Percentiles rank a stretch among this genome's conserved stretches.
Evolutionary conservation across 768 basidiomycete species (phyloP).

Genomic region (Amanita thiersii): DNA sequence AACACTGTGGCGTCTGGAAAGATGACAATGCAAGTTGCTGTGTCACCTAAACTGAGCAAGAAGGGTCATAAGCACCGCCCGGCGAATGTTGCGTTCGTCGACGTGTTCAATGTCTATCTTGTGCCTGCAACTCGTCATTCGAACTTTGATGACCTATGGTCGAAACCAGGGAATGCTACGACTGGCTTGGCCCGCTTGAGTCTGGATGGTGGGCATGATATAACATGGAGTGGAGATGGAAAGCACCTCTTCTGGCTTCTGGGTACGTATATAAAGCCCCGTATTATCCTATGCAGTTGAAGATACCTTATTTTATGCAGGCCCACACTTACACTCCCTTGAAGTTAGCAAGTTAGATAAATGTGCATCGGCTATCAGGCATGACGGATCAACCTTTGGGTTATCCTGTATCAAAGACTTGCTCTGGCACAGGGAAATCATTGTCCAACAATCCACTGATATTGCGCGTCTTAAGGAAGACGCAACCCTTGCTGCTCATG

Average conservation of each 20-base stretch:
- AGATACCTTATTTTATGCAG: slow-evolving; percentile 21
- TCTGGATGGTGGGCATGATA: slow-evolving; percentile 66
- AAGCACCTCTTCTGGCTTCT: slow-evolving; percentile 67
- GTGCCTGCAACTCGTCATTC: slow-evolving; percentile 35
- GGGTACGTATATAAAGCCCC: slow-evolving; percentile 29
- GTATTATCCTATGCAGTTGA: neutral
- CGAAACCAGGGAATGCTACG: slow-evolving; percentile 62
- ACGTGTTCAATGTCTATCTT: slow-evolving; percentile 61
- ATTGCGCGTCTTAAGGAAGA: slow-evolving; percentile 50
- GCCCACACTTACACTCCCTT: slow-evolving; percentile 56
- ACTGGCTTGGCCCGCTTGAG: slow-evolving; percentile 54
- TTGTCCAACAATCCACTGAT: slow-evolving; percentile 55
- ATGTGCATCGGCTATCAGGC: slow-evolving; percentile 40
- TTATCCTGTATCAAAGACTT: slow-evolving; percentile 51
- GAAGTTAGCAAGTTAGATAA: slow-evolving; percentile 42
- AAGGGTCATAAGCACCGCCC: slow-evolving; percentile 14
- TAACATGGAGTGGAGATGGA: slow-evolving; percentile 58
- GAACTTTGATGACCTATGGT: slow-evolving; percentile 52
- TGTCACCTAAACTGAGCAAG: slow-evolving; percentile 22
- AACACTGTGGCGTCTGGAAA: slow-evolving; percentile 46
- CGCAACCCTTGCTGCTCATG: slow-evolving; percentile 23
- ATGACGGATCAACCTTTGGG: slow-evolving; percentile 49
- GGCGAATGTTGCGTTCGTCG: slow-evolving; percentile 48
- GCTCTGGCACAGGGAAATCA: slow-evolving; percentile 49
- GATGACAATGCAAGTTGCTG: slow-evolving; percentile 49